Percentiles rank a stretch among this genome's conserved stretches.
Conservation (phyloP, 1,139 yeast species). For the Kurtzmaniella natalensis region DNA sequence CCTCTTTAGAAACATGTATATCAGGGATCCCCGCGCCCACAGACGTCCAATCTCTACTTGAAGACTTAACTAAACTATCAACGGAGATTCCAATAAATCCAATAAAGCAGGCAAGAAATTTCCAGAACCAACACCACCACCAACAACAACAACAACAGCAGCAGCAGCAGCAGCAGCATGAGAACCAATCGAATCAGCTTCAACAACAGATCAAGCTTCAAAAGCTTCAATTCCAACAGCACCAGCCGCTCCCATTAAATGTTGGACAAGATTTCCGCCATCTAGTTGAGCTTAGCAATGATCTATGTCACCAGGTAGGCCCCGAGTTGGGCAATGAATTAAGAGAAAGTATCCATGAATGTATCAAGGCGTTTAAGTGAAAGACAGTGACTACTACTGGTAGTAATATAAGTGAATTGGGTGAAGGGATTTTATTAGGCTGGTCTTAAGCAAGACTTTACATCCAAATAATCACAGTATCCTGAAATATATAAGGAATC, state of each 20-base stretch:
- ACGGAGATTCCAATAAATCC: not conserved
- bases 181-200: slow-evolving; percentile 16
- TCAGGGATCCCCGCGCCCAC: not conserved
- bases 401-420: too few species aligned
- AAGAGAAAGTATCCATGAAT: slow-evolving; percentile 1
- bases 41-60: not conserved
- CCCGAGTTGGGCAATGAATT: slow-evolving; percentile 1
- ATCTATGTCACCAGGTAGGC: not conserved
- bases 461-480: too few species aligned
- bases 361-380: slow-evolving; percentile 1
- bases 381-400: too few species aligned
- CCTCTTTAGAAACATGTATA: not conserved
- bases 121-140: too few species aligned
- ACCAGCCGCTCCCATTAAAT: slow-evolving; percentile 5
- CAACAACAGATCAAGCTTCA: slow-evolving; percentile 11
- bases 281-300: not conserved
- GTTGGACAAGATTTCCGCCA: not conserved
- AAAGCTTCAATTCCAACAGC: slow-evolving; percentile 9
- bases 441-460: too few species aligned
- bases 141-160: slow-evolving; percentile 1
- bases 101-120: too few species aligned
- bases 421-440: too few species aligned
- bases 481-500: too few species aligned
- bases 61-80: not conserved
- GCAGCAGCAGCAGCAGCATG: slow-evolving; percentile 16